phyloP scores from a whole-genome alignment of 176 grass and related monocot species.

The Pontederia paniculata region DNA sequence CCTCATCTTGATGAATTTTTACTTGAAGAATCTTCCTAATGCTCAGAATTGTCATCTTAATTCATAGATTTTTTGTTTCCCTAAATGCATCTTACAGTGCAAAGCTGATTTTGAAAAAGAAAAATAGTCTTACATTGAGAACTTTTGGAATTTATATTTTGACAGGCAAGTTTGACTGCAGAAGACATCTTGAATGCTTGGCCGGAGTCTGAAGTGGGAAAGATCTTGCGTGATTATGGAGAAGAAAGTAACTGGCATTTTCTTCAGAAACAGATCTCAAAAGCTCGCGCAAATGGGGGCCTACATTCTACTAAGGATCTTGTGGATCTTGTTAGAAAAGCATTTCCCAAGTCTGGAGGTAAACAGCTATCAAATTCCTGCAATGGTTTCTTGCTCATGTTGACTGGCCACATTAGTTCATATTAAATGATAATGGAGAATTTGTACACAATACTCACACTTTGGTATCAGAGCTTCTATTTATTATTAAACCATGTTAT shows the following conservation, averaged over 20 bases:
- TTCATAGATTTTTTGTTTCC: neutral
- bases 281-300: constrained; percentile 31
- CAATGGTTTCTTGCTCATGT: too few species aligned
- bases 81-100: neutral
- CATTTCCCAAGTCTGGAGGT: constrained; percentile 41
- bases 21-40: too few species aligned
- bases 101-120: neutral
- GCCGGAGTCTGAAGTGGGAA: constrained; percentile 78
- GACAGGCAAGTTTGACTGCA: constrained; percentile 66
- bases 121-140: neutral
- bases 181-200: constrained; percentile 89
- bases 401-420: too few species aligned
- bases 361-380: neutral
- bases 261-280: constrained; percentile 68
- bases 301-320: constrained; percentile 53
- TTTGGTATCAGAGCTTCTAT: too few species aligned
- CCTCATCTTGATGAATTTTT: too few species aligned
- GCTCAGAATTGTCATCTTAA: neutral
- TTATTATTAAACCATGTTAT: too few species aligned
- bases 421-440: too few species aligned
- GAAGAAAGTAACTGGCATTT: constrained; percentile 85
- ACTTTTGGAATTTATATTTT: constrained; percentile 9
- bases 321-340: constrained; percentile 57
- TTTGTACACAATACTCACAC: too few species aligned
- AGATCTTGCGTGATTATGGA: constrained; percentile 70